Conservation (phyloP, 768 basidiomycete species). For the Tulasnella sp. region DNA sequence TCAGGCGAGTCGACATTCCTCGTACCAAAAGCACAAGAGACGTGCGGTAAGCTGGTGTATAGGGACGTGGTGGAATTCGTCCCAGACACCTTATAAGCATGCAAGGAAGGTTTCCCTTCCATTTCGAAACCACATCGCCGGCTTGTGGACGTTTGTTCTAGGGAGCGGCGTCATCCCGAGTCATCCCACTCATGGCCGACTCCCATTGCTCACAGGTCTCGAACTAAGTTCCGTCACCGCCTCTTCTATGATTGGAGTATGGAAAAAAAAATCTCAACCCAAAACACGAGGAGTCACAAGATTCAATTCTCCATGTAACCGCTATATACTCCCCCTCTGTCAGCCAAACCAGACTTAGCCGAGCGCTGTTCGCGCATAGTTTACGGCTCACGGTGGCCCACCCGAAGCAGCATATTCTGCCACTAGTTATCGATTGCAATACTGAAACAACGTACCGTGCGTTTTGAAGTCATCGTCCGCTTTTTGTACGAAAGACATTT, state of each 20-base stretch:
- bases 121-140: not conserved
- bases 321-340: too few species aligned
- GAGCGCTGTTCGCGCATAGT: too few species aligned
- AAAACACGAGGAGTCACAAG: not conserved
- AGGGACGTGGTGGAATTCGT: not conserved
- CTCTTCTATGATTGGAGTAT: too few species aligned
- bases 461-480: too few species aligned
- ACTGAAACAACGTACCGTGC: too few species aligned
- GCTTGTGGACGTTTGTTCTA: not conserved
- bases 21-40: not conserved
- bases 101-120: not conserved
- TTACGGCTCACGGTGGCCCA: too few species aligned
- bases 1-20: not conserved
- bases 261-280: too few species aligned
- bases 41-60: not conserved
- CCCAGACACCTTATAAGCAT: not conserved
- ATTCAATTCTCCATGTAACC: not conserved
- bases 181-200: not conserved
- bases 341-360: too few species aligned
- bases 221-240: not conserved
- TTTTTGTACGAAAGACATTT: too few species aligned
- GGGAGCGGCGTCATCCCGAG: not conserved
- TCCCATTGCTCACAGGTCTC: not conserved
- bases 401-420: too few species aligned
- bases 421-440: too few species aligned